phyloP scores from a whole-genome alignment of 106 monocot genomes.

The Phalaenopsis equestris region DNA sequence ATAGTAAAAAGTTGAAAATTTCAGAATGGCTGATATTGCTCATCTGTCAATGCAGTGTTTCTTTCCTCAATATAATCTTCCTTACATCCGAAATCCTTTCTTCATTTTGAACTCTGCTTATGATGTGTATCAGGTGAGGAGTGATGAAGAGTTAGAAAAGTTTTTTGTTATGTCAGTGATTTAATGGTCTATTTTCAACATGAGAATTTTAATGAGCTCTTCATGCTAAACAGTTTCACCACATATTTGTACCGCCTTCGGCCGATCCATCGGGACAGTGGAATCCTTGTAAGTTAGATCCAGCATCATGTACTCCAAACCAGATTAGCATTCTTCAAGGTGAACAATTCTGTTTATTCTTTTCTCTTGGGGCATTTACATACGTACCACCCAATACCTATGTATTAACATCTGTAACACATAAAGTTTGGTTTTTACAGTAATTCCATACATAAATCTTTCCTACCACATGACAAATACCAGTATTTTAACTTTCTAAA shows the following conservation, averaged over 20 bases:
- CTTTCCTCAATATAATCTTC: conserved; percentile 68
- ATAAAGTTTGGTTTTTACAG: no score
- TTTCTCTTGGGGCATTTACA: no score
- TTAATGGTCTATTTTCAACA: not conserved
- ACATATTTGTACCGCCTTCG: conserved; percentile 71
- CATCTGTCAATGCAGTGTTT: conserved; percentile 53
- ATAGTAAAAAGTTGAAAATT: not conserved
- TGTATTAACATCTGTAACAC: no score
- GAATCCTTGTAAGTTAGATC: conserved; percentile 56
- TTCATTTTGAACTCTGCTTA: conserved; percentile 91
- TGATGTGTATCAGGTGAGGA: conserved; percentile 71
- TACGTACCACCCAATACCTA: no score
- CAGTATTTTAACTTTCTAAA: no score
- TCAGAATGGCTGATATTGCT: not conserved
- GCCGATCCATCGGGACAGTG: conserved; percentile 56
- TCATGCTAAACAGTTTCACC: conserved; percentile 49
- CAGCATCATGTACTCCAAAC: conserved; percentile 26
- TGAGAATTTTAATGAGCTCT: not conserved
- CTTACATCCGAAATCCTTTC: conserved; percentile 59
- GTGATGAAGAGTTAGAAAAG: conserved; percentile 19
- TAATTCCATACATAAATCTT: no score
- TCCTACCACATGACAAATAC: no score
- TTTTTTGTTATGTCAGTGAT: not conserved
- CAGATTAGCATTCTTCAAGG: conserved; percentile 71
- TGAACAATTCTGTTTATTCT: conserved; percentile 4